phyloP scores from a whole-genome alignment of 129 eudicot species.

The Heracleum sosnowskyi region DNA sequence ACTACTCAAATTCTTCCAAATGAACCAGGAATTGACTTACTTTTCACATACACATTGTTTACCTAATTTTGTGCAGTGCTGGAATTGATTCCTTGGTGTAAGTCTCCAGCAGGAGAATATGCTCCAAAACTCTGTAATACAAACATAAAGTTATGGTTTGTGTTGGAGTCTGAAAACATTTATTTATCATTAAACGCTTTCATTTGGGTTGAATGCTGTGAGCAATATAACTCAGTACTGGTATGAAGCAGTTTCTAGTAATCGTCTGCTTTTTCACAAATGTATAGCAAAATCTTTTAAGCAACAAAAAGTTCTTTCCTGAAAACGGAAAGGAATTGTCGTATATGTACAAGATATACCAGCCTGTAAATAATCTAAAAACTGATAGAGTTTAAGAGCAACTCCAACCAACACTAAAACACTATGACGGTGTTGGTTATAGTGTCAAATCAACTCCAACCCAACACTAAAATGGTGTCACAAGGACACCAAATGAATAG shows the following conservation, averaged over 20 bases:
- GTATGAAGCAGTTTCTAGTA: background rate
- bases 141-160: background rate
- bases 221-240: background rate
- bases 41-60: conserved; percentile 1
- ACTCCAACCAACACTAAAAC: no score
- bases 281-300: background rate
- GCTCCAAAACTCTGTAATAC: conserved; percentile 73
- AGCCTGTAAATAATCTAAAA: background rate
- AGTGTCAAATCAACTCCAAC: no score
- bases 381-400: background rate
- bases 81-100: conserved; percentile 89
- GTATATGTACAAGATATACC: background rate
- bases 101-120: conserved; percentile 86
- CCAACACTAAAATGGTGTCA: no score
- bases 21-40: background rate
- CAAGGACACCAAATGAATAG: no score
- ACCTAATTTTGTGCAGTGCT: conserved; percentile 93
- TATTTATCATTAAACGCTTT: background rate
- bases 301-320: background rate
- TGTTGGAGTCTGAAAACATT: background rate
- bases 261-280: background rate
- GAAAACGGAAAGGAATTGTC: background rate
- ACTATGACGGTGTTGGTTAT: no score
- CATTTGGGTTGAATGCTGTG: background rate
- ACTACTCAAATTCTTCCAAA: background rate